phyloP scores from a whole-genome alignment of 345 rosid species.

The Populus nigra region DNA sequence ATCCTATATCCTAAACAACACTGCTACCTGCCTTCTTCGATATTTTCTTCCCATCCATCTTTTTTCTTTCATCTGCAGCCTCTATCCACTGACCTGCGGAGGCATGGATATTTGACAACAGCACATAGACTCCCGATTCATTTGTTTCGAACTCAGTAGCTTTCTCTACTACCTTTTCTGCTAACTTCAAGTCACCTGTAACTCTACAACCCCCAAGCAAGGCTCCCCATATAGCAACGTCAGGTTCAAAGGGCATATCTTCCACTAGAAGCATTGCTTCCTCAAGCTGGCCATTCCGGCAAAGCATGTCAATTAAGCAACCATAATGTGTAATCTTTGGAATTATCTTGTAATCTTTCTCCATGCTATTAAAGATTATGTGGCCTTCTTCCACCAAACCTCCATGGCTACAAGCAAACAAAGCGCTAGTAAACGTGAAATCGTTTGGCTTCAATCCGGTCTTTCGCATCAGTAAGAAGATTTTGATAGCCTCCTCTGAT shows the following conservation, averaged over 20 bases:
- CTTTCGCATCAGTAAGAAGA: constrained; percentile 30
- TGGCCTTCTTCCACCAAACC: constrained; percentile 34
- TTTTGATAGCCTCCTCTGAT: constrained; percentile 25
- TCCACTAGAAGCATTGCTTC: constrained; percentile 28
- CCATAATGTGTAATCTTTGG: constrained; percentile 39
- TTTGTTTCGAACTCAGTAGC: constrained; percentile 22
- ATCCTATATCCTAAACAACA: neutral
- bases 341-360: constrained; percentile 20
- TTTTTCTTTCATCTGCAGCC: constrained; percentile 18
- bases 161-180: constrained; percentile 21
- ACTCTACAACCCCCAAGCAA: constrained; percentile 36
- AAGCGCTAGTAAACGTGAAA: constrained; percentile 36
- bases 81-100: constrained; percentile 35
- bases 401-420: constrained; percentile 46
- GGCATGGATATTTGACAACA: constrained; percentile 35
- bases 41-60: constrained; percentile 15
- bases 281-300: constrained; percentile 34
- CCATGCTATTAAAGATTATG: constrained; percentile 28
- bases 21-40: constrained; percentile 21
- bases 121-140: constrained; percentile 38
- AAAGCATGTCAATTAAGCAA: constrained; percentile 41
- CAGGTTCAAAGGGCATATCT: constrained; percentile 37
- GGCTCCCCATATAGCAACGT: constrained; percentile 37
- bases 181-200: constrained; percentile 19
- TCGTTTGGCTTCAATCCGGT: constrained; percentile 26